Base-by-base conservation (phyloP, 2,329 filamentous ascomycete genomes). In the Botrytis medusae region DNA sequence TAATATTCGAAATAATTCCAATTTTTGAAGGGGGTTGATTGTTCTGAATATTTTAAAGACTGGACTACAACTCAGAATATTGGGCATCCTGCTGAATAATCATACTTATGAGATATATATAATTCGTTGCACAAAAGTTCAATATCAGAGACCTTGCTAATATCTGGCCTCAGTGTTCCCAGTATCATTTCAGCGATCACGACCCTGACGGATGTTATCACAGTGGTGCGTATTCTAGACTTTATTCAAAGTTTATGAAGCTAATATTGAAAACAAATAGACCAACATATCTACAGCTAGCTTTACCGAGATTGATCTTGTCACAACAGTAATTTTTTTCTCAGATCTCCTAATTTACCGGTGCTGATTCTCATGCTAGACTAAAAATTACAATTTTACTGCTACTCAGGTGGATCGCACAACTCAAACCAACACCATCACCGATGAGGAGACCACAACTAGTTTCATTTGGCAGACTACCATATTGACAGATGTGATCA, bases 401-500 rank as follows among this genome's bases (percentile, higher is more conserved):
- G 32, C 71, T 18, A 61, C 48, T 12, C 14, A 63, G n/a, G 59
- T 71, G 16, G 69, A 71, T 64, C 10, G 46, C 10, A 71, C 59
- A 22, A 73, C 68, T 32, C 25, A 59, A 51, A 73, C 72, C 29
- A n/a, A 71, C 10, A 29, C 51, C 65, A 37, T 54, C 32, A 74
- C 73, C 16, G 71, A 74, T 29, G 51, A 70, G 32, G 68, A 73
- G 54, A 75, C 72, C 1, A 69, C 51, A 8, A 73, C 72, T 3
- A 70, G 60, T 46, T 71, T 48, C 34, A 22, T 72, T 9, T 68
- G 51, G 65, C 60, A 73, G 44, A 75, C 69, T 20, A 74, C 63
- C n/a, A 63, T 71, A 4, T 57, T 63, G 16, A 76, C 74, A 12
- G 69, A 71, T 37, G 63, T 72, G 29, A 69, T 75, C 20, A 76